These are phyloP conservation scores for Talaromyces borbonicus DNA, from an alignment of 495 filamentous ascomycete species.

Conservation along the genomic window DNA sequence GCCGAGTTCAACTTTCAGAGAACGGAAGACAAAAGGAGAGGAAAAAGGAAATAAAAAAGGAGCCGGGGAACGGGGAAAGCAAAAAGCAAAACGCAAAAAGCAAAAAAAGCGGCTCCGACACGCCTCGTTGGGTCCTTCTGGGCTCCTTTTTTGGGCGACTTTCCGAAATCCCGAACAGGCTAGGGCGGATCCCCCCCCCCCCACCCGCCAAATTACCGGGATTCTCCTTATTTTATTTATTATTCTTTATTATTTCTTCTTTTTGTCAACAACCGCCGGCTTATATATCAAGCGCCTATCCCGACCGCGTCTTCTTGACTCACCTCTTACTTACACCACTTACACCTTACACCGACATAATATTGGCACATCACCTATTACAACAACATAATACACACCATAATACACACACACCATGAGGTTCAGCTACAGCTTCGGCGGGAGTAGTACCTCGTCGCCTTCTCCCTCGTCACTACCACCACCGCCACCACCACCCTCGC, in stretches of 20 bases:
- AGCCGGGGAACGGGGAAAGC: too few species aligned
- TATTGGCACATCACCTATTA: too few species aligned
- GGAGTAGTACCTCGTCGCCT: constrained; percentile 16
- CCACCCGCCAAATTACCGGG: not conserved
- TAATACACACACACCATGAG: constrained; percentile 4
- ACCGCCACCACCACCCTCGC: constrained; percentile 31
- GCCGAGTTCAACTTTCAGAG: too few species aligned
- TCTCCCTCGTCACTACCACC: constrained; percentile 25
- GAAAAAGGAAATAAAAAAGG: too few species aligned
- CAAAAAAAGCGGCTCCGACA: not conserved
- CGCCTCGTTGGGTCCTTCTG: too few species aligned
- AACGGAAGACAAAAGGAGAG: too few species aligned
- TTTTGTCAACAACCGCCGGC: constrained; percentile 1
- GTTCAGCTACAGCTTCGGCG: constrained; percentile 33
- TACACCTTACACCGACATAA: not conserved
- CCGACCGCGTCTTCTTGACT: not conserved
- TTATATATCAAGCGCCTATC: too few species aligned
- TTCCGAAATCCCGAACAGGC: not conserved
- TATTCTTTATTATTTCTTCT: not conserved
- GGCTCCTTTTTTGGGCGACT: too few species aligned
- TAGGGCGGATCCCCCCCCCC: not conserved
- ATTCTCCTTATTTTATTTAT: not conserved
- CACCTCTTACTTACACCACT: not conserved
- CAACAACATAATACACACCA: too few species aligned
- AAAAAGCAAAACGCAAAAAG: too few species aligned